Evolutionary conservation across 2,329 filamentous ascomycete genomes (phyloP).

Genomic region (Cladosporium sp.): DNA sequence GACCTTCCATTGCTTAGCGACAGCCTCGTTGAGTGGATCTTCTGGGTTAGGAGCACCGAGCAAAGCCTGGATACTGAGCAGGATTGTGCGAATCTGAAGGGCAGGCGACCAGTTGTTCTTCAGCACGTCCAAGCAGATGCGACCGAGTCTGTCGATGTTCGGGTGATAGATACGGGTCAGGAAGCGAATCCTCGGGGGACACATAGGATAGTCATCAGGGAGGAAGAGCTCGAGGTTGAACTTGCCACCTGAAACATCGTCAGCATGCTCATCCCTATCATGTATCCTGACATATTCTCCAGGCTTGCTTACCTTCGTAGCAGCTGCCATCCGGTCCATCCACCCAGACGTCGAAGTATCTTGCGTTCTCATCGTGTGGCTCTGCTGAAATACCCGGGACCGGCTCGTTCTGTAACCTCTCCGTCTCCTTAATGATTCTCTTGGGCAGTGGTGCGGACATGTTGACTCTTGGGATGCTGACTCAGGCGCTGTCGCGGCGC

Average conservation of each 20-base stretch:
- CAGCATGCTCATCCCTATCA: slow-evolving; percentile 14
- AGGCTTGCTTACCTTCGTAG: slow-evolving; percentile 69
- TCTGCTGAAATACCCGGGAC: slow-evolving; percentile 94
- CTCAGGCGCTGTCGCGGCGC: not conserved
- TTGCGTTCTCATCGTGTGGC: slow-evolving; percentile 93
- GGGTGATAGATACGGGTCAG: slow-evolving; percentile 99
- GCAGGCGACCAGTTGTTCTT: slow-evolving; percentile 99
- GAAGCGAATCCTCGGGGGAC: slow-evolving; percentile 95
- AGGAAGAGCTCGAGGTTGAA: slow-evolving; percentile 98
- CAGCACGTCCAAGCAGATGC: slow-evolving; percentile 93
- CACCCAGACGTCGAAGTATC: slow-evolving; percentile 98
- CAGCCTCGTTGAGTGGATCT: slow-evolving; percentile 95
- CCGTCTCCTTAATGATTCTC: slow-evolving; percentile 97
- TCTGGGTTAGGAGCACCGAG: slow-evolving; percentile 96
- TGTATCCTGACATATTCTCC: not conserved
- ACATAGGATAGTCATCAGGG: slow-evolving; percentile 99
- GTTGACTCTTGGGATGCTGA: slow-evolving; percentile 12
- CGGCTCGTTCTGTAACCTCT: slow-evolving; percentile 92
- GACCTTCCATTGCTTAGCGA: slow-evolving; percentile 90
- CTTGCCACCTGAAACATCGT: slow-evolving; percentile 58
- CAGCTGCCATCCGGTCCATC: slow-evolving; percentile 88
- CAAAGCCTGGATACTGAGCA: slow-evolving; percentile 96
- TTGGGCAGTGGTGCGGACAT: slow-evolving; percentile 73
- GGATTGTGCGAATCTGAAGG: slow-evolving; percentile 93
- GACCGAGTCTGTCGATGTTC: slow-evolving; percentile 95